Percentiles rank a stretch among this genome's conserved stretches.
phyloP scores from a whole-genome alignment of 805 yeast species.

The Zygosaccharomyces bisporus region DNA sequence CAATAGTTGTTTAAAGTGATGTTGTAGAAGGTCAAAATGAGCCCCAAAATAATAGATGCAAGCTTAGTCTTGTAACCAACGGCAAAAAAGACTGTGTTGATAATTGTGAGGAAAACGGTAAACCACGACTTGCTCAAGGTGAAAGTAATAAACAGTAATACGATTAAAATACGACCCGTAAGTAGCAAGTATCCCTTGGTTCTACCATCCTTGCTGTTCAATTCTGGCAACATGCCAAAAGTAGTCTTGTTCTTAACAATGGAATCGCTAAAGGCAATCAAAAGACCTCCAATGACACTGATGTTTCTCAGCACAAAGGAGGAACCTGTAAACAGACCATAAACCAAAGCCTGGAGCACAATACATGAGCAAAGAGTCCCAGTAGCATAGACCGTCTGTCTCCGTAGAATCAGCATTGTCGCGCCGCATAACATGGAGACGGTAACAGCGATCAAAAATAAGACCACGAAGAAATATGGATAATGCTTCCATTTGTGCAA shows the following conservation, averaged over 20 bases:
- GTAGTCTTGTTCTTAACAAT: constrained; percentile 68
- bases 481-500: constrained; percentile 73
- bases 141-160: constrained; percentile 80
- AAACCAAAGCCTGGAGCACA: constrained; percentile 76
- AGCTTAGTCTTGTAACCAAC: constrained; percentile 92
- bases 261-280: constrained; percentile 83
- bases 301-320: constrained; percentile 81
- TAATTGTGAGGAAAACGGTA: constrained; percentile 57
- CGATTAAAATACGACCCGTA: constrained; percentile 83
- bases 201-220: constrained; percentile 56
- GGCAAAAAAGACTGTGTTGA: constrained; percentile 75
- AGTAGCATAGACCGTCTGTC: constrained; percentile 66
- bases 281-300: constrained; percentile 87
- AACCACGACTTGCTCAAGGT: constrained; percentile 73
- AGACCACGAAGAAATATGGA: constrained; percentile 71
- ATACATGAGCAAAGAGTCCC: constrained; percentile 67
- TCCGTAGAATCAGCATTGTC: constrained; percentile 63
- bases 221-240: constrained; percentile 47
- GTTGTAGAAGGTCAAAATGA: constrained; percentile 72
- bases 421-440: constrained; percentile 71
- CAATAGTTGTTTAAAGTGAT: constrained; percentile 82
- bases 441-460: constrained; percentile 64
- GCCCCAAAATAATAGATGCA: constrained; percentile 67
- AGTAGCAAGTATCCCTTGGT: constrained; percentile 73
- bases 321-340: constrained; percentile 79